Evolutionary conservation across 2,329 filamentous ascomycete species (phyloP), one percentile per base, ranked within the genome.

Genomic region (Ceratocystiopsis brevicomis): DNA sequence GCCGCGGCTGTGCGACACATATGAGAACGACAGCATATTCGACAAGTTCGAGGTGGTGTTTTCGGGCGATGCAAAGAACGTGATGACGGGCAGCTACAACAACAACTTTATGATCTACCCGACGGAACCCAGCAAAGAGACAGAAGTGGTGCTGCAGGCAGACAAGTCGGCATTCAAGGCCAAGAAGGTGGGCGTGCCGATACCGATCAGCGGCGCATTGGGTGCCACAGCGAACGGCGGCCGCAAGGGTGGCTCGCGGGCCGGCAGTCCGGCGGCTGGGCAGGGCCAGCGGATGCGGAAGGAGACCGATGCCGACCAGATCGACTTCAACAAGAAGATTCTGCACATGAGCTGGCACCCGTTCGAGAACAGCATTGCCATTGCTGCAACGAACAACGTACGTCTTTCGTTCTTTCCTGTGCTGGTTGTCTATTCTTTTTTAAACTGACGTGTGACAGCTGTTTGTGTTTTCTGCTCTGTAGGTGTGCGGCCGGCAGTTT

Each of bases 51-150:
- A 98, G 63, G 90, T 98, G 37, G 88, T 96, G 42, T 98, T 98
- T 66, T 96, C 88, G 2, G 90, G 90, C 19, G 88, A 96, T 61
- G 85, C 86, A 36, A 92, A 94, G 71, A 96, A 98, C 54, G 90
- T 96, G 51, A 98, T 98, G 90, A 98, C 90, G 6, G 90, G 90
- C 53, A 95, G 86, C 59, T 98, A 98, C 69, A 98, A 98, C 72
- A 98, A 98, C 68, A 98, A 98, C 67, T 96, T 98, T 69, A 98
- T 98, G 90, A 98, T 98, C 57, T 98, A 96, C 61, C 90, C 90
- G 5, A 90, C 87, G 21, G 88, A 96, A 55, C 83, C 87, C 8
- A 84, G 88, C 52, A 92, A 92, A 65, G 90, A 98, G 59, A 88
- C 88, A 3, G 90, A 98, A 61, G 87, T 98, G 40, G 90, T 98